Conservation (phyloP, 306 rosid species). For the Acacia melanoxylon region DNA sequence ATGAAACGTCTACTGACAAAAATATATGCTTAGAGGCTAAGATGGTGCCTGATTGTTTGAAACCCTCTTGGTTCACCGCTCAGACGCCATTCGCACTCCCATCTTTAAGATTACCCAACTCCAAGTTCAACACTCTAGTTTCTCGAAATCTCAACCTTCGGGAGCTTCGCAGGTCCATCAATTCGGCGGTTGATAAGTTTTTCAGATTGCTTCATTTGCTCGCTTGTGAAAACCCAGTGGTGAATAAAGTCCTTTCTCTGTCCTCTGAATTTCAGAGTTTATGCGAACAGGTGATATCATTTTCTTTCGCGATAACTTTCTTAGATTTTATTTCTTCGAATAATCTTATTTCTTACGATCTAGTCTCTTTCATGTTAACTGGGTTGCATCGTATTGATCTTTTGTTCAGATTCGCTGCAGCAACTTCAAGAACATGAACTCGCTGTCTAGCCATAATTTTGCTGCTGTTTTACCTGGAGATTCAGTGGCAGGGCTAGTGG, state of each 20-base stretch:
- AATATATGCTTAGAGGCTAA: slow-evolving; percentile 2
- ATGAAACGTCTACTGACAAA: slow-evolving; percentile 40
- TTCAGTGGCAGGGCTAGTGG: slow-evolving; percentile 84
- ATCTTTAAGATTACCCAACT: slow-evolving; percentile 40
- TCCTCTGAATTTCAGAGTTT: slow-evolving; percentile 48
- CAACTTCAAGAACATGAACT: slow-evolving; percentile 35
- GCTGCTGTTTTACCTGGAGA: slow-evolving; percentile 94
- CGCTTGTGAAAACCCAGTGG: slow-evolving; percentile 58
- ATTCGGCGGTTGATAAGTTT: slow-evolving; percentile 41
- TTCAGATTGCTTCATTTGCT: slow-evolving; percentile 40
- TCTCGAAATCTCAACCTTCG: background rate
- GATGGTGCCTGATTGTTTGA: slow-evolving; percentile 35
- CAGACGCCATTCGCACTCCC: slow-evolving; percentile 59
- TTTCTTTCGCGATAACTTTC: background rate
- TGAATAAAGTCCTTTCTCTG: slow-evolving; percentile 51
- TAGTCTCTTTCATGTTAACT: background rate
- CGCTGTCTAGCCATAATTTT: slow-evolving; percentile 54
- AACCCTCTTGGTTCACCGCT: slow-evolving; percentile 46
- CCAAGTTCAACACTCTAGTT: slow-evolving; percentile 17
- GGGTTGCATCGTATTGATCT: slow-evolving; percentile 5
- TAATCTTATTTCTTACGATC: background rate
- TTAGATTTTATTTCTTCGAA: background rate
- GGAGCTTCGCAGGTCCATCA: background rate
- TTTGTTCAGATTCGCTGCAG: slow-evolving; percentile 58
- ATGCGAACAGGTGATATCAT: slow-evolving; percentile 53